Base-by-base conservation (phyloP, 805 yeast genomes). In the Zygotorulaspora danielsina region DNA sequence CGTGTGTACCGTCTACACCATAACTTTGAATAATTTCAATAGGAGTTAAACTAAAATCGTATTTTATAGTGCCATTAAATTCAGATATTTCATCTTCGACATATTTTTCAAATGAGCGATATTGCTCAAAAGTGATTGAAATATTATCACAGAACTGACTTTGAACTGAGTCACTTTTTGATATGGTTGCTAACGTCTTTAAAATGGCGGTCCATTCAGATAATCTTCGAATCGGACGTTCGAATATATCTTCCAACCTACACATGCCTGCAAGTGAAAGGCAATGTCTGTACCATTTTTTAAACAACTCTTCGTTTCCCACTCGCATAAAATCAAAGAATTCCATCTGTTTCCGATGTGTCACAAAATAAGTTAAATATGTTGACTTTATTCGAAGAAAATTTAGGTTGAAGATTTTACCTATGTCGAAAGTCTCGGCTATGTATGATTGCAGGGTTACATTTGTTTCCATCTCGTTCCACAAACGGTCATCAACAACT, bases 261-360 rank as follows among this genome's bases (percentile, higher is more conserved):
- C 50, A 41, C 29, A 54, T 50, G 6, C 57, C 56, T 2, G 64
- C 48, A 24, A 46, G 42, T 24, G 41, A 54, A 1, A 62, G 46
- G 46, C 71, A 65, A 26, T 53, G 50, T 16, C 57, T 58, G 10
- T 61, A 46, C 73, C 73, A 69, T 33, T 59, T 28, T 19, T 45
- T 33, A 55, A 55, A 48, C 19, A 44, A 4, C 3, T 40, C 32
- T 6, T 41, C 29, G 32, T 51, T 45, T 35, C 56, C 38, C 30
- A 36, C 27, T 16, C 45, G 37, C 26, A 61, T 45, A 2, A 39
- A 34, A 2, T 46, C 38, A 6, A 65, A 44, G 10, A 61, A 46
- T 4, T 48, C 46, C 34, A 60, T 43, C 39, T 66, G 72, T 19
- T 50, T 43, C 17, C 50, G 38, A 38, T 65, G 64, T 7, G 57